Evolutionary conservation across 1,139 yeast genomes (phyloP), one percentile per base, ranked within the genome.

Genomic region (Diutina sp.): DNA sequence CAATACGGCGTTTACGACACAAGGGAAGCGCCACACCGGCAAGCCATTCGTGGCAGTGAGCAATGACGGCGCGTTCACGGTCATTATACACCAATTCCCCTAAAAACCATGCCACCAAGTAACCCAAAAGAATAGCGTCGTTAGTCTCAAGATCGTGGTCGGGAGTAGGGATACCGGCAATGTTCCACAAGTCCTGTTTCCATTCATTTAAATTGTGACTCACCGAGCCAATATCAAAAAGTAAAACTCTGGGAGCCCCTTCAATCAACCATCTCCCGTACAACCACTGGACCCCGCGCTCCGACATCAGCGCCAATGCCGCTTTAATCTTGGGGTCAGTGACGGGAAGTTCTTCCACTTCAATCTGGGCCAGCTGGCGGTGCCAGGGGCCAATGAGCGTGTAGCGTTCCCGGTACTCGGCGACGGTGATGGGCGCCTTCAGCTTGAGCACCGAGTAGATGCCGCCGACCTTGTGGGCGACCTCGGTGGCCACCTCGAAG

Each of bases 211-310:
- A 74, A 67, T 79, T 78, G 61, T 76, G 74, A 58, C 77, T 72
- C 5, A 93, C 96, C 9, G 95, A 85, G 57, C 84, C 82, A 60
- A 90, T 78, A 68, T 93, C 98, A 66, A 93, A 93, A 56, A 93
- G 74, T 55, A 93, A 76, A 32, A 93, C 98, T 55, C 96, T 75
- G 16, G 99, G 99, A 1, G 98, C 96, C 29, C 98, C 97, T 69
- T 93, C 99, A 65, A 93, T 90, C 65, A 93, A 81, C 99, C 99
- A 93, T 60, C 97, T 81, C 51, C 98, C 98, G 65, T 93, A 91
- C 57, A 90, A 74, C 78, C 87, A 89, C 59, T 79, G 74, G 63
- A 93, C 80, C 28, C 99, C 99, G 54, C 97, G 78, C 44, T 80
- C 79, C 57, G 82, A 72, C 96, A 90, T 89, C 29, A 87, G 76